phyloP scores from a whole-genome alignment of 257 asterid species.

The Phtheirospermum japonicum region DNA sequence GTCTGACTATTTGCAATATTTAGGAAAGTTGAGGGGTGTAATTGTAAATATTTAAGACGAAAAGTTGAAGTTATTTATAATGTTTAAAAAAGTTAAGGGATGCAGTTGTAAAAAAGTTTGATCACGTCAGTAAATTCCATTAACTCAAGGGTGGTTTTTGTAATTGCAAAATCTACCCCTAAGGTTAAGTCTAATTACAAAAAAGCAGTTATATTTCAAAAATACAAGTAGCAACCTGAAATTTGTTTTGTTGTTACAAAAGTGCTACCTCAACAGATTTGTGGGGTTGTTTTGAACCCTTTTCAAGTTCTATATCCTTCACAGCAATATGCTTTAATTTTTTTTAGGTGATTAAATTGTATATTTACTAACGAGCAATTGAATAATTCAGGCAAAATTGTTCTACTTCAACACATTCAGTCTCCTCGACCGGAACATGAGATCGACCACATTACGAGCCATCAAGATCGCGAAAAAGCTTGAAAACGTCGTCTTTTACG shows the following conservation, averaged over 20 bases:
- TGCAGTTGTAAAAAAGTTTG: no score
- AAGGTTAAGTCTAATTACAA: not conserved
- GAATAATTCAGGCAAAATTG: slow-evolving; percentile 70
- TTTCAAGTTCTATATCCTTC: no score
- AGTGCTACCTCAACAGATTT: no score
- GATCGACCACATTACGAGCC: slow-evolving; percentile 67
- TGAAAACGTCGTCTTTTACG: slow-evolving; percentile 72
- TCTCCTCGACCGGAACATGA: slow-evolving; percentile 73
- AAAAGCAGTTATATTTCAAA: not conserved
- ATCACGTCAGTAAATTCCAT: no score
- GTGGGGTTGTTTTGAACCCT: no score
- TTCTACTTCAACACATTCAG: slow-evolving; percentile 87
- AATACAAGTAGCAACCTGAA: not conserved
- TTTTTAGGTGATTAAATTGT: slow-evolving; percentile 18
- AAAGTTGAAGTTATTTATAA: no score
- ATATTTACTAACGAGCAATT: slow-evolving; percentile 26
- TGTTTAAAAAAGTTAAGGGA: no score
- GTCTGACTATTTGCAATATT: no score
- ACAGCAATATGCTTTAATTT: not conserved
- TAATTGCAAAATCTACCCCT: not conserved
- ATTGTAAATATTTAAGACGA: no score
- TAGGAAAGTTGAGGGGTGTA: no score
- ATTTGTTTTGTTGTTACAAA: no score
- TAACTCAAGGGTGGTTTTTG: no score
- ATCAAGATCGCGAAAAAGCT: slow-evolving; percentile 62